These are phyloP conservation scores for Pistacia integerrima DNA, from an alignment of 345 rosid genomes.

Conservation along the genomic window DNA sequence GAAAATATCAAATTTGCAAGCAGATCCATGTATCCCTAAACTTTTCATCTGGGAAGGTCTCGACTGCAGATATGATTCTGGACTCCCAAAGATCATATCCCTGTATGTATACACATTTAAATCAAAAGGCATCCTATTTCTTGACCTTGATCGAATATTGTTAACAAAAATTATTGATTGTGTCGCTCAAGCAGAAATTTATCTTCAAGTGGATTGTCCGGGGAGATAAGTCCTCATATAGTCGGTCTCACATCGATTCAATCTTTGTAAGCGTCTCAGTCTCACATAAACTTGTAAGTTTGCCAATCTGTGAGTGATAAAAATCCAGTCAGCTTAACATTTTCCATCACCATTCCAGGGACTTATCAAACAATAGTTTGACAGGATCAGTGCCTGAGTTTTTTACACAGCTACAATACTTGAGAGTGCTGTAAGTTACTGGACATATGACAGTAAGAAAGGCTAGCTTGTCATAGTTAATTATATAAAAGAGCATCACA, in stretches of 20 bases:
- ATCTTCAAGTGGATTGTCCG: constrained; percentile 42
- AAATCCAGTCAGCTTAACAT: background rate
- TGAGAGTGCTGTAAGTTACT: constrained; percentile 44
- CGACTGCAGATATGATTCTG: constrained; percentile 28
- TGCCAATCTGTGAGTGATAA: too few relatives aligned
- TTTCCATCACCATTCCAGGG: constrained; percentile 26
- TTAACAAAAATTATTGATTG: background rate
- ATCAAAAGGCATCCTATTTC: background rate
- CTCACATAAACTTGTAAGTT: background rate
- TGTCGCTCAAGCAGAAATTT: constrained; percentile 31
- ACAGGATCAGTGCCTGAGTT: constrained; percentile 44
- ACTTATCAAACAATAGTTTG: constrained; percentile 52
- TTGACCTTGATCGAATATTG: background rate
- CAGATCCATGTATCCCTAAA: constrained; percentile 53
- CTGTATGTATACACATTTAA: constrained; percentile 33
- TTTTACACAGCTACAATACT: constrained; percentile 33
- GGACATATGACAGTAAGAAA: too few relatives aligned
- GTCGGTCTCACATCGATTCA: constrained; percentile 29
- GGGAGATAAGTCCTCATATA: constrained; percentile 34
- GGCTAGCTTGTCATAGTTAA: too few relatives aligned
- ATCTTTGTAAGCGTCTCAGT: constrained; percentile 38
- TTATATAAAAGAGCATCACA: too few relatives aligned
- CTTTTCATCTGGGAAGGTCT: constrained; percentile 46
- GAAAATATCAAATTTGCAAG: constrained; percentile 44
- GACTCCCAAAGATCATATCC: constrained; percentile 30